Conservation (phyloP, 805 yeast genomes). For the Hanseniaspora hatyaiensis region DNA sequence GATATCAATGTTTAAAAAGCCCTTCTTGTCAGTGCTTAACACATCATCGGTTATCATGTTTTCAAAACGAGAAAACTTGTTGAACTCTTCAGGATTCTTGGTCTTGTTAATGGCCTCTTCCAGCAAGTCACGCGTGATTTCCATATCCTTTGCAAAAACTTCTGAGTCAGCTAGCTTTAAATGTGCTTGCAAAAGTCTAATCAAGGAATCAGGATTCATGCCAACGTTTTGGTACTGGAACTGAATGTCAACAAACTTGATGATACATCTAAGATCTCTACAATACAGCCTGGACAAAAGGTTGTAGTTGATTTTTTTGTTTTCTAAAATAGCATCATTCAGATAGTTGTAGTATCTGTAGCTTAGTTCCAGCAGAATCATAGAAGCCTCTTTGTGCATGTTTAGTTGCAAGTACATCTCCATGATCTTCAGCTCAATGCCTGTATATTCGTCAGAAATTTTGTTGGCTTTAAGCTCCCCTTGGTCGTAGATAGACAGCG, state of each 20-base stretch:
- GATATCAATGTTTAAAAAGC: conserved; percentile 27
- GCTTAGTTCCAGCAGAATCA: conserved; percentile 55
- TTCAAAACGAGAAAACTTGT: conserved; percentile 19
- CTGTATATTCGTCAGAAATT: conserved; percentile 72
- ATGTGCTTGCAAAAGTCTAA: conserved; percentile 51
- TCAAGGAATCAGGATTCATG: conserved; percentile 35
- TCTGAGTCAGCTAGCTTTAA: conserved; percentile 56
- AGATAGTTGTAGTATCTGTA: conserved; percentile 46
- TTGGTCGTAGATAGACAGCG: conserved; percentile 48
- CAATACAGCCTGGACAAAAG: conserved; percentile 5
- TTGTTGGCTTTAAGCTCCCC: conserved; percentile 40
- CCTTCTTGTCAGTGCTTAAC: conserved; percentile 26
- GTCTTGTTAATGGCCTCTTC: conserved; percentile 21
- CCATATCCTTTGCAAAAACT: conserved; percentile 37
- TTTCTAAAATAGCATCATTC: conserved; percentile 38
- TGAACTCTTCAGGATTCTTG: neutral
- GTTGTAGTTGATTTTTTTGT: conserved; percentile 4
- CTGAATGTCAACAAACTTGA: conserved; percentile 53
- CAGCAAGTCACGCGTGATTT: conserved; percentile 27
- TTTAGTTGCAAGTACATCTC: conserved; percentile 72
- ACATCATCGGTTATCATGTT: conserved; percentile 25
- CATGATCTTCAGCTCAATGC: conserved; percentile 74
- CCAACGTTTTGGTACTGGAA: conserved; percentile 16
- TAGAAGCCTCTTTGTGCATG: conserved; percentile 50
- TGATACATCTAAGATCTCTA: conserved; percentile 58